Base-by-base conservation (phyloP, 2,329 filamentous ascomycete species). In the Raffaelea deltoideospora region DNA sequence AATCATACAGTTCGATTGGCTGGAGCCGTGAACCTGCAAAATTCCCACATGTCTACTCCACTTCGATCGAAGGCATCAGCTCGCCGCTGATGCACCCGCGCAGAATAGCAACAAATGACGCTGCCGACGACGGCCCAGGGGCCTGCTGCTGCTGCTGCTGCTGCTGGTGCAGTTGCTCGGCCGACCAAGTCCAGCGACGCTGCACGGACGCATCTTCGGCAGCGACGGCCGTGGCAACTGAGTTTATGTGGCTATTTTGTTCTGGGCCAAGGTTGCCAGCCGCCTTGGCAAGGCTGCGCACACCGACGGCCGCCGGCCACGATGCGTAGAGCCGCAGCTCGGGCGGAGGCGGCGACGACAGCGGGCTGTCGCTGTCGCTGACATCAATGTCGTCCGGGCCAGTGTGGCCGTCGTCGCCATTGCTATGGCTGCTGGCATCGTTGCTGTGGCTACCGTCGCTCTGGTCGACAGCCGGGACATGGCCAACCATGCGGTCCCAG, bases 381-480 rank as follows among this genome's bases (percentile, higher is more conserved):
- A 68, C 56, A 23, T 66, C 54, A 41, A 61, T 61, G 31, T 59
- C 56, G 37, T 66, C 64, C 20, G 26, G 13, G 11, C n/a, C 26
- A 7, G 26, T 5, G n/a, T 66, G 62, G 0, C 55, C 49, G 21
- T 54, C 58, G 36, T 60, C 56, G 15, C 60, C 48, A 32, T 31
- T 20, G 14, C 10, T 19, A n/a, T 9, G 10, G 20, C 14, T 17
- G 18, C 8, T 13, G 13, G 7, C 18, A 15, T 17, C n/a, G 15
- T 22, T 3, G 6, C 28, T 24, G 14, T 23, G 29, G 28, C 31
- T 34, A 6, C 22, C 34, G 19, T 30, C 31, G 37, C 35, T 31
- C 19, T 28, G 31, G n/a, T 19, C 18, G 5, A 20, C 18, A 3
- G 3, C 3, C 9, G 18, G 3, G 14, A 18, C 19, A 10, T 9